These are phyloP conservation scores for Plasmodium berghei DNA, from an alignment of 169 alveolate genomes.

Conservation along the genomic window DNA sequence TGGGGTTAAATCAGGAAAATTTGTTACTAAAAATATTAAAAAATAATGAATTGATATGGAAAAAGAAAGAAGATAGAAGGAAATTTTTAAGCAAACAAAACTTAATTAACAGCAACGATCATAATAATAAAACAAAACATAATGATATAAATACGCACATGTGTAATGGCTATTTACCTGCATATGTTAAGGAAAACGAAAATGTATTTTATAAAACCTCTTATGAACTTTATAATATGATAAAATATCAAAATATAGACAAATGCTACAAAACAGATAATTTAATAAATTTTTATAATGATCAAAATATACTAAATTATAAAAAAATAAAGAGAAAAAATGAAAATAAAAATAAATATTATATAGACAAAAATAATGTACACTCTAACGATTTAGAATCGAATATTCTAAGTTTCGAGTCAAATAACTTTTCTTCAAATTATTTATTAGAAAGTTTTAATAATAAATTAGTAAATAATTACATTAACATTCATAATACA, in stretches of 20 bases:
- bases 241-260: conserved; percentile 22
- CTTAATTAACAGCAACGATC: not conserved
- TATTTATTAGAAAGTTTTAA: conserved; percentile 28
- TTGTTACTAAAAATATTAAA: conserved; percentile 17
- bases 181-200: not conserved
- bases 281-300: conserved; percentile 38
- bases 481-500: conserved; percentile 62
- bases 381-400: not conserved
- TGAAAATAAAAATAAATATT: not conserved
- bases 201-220: conserved; percentile 15
- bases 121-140: not conserved
- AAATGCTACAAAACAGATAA: conserved; percentile 15
- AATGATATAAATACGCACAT: not conserved
- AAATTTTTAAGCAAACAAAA: not conserved
- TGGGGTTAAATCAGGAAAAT: conserved; percentile 29
- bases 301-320: conserved; percentile 1
- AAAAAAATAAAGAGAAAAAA: not conserved
- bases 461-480: not conserved
- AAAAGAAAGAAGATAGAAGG: not conserved
- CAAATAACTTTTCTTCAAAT: conserved; percentile 8
- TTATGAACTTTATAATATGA: conserved; percentile 43
- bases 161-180: not conserved
- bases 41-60: not conserved
- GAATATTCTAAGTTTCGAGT: conserved; percentile 10
- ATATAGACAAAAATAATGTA: not conserved